Conservation (phyloP, 2,329 filamentous ascomycete species). For the Epicoccum sorghinum region DNA sequence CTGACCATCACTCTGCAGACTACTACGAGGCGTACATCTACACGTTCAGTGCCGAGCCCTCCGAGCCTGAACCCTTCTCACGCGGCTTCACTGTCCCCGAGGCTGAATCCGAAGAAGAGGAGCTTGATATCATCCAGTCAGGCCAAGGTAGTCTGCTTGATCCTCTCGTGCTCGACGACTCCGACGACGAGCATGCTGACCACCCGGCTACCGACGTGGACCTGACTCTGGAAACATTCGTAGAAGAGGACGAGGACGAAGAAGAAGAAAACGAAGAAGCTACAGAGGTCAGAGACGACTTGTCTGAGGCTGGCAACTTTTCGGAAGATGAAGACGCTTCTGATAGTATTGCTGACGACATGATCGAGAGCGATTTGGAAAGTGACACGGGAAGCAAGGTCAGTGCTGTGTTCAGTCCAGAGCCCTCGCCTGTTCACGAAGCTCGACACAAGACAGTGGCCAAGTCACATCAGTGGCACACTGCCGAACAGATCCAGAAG, state of each 20-base stretch:
- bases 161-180: slow-evolving; percentile 40
- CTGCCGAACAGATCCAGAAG: background rate
- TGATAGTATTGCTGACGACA: background rate
- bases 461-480: background rate
- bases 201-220: background rate
- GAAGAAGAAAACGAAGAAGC: background rate
- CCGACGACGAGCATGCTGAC: slow-evolving; percentile 12
- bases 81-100: slow-evolving; percentile 43
- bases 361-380: slow-evolving; percentile 1
- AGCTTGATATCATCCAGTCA: slow-evolving; percentile 14
- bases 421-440: background rate
- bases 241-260: background rate
- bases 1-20: slow-evolving; percentile 24
- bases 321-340: background rate
- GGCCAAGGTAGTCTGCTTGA: slow-evolving; percentile 34
- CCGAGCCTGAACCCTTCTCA: slow-evolving; percentile 20
- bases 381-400: slow-evolving; percentile 3
- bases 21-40: slow-evolving; percentile 42
- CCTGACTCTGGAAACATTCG: background rate
- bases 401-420: background rate
- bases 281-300: background rate
- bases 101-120: slow-evolving; percentile 38
- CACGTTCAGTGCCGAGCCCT: slow-evolving; percentile 31
- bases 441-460: background rate
- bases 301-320: background rate